Percentiles rank a stretch among this genome's conserved stretches.
Evolutionary conservation across 2,329 filamentous ascomycete species (phyloP).

Genomic region (Huntiella omanensis): DNA sequence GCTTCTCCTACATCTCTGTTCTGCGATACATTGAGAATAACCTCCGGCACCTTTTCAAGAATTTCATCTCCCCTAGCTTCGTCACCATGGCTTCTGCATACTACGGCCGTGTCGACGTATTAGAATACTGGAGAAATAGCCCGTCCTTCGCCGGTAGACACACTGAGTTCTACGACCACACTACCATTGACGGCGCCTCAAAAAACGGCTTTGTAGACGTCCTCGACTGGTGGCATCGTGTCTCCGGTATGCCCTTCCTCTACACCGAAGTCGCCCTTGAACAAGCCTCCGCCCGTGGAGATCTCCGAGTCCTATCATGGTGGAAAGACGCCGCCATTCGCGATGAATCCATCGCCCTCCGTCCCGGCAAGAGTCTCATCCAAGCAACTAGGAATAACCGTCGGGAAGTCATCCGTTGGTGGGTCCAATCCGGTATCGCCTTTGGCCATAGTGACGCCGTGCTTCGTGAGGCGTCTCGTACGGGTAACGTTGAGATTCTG

Average conservation of each 20-base stretch:
- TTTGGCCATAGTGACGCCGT: slow-evolving; percentile 66
- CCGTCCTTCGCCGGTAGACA: slow-evolving; percentile 70
- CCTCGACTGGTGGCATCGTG: slow-evolving; percentile 80
- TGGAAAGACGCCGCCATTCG: slow-evolving; percentile 57
- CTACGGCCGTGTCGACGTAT: slow-evolving; percentile 65
- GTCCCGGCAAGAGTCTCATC: slow-evolving; percentile 69
- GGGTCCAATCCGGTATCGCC: slow-evolving; percentile 64
- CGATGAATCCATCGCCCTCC: slow-evolving; percentile 41
- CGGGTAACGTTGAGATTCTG: slow-evolving; percentile 68
- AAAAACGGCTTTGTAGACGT: slow-evolving; percentile 70
- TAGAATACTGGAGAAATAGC: slow-evolving; percentile 82
- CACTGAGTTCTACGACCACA: slow-evolving; percentile 44
- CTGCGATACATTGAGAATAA: slow-evolving; percentile 48
- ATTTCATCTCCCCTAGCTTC: slow-evolving; percentile 67
- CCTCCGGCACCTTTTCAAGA: slow-evolving; percentile 55
- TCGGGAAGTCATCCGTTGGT: slow-evolving; percentile 65
- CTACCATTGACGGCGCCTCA: slow-evolving; percentile 75
- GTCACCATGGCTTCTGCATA: slow-evolving; percentile 77
- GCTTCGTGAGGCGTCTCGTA: slow-evolving; percentile 64
- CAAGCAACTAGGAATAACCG: slow-evolving; percentile 71
- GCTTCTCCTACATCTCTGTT: slow-evolving; percentile 67
- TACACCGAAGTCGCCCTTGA: slow-evolving; percentile 80
- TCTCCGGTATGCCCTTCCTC: slow-evolving; percentile 54
- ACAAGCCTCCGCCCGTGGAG: slow-evolving; percentile 67
- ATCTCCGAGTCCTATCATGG: slow-evolving; percentile 79